Base-by-base conservation (phyloP, 371 early-diverging fungal genomes). In the Dichotomocladium elegans region DNA sequence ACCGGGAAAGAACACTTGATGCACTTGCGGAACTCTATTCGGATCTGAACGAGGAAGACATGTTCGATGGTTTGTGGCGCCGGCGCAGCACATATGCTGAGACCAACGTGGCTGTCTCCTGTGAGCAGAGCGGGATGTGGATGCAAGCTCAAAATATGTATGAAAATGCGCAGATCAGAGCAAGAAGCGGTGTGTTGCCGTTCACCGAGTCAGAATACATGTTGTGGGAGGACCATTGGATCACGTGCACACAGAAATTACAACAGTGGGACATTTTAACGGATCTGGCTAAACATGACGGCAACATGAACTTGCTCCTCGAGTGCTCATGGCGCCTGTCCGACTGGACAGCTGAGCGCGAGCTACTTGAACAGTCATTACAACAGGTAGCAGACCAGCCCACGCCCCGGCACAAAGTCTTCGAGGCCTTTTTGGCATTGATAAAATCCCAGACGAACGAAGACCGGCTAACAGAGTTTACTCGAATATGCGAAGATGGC, bases 231-330 rank as follows among this genome's bases (percentile, higher is more conserved):
- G 91, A 96, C 43, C 94, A 94, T 58, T 99, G 99, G 93, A 85
- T 98, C 19, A 66, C 70, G 14, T 93, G 95, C 54, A 89, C 98
- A 0, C 83, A 95, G 60, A 85, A 91, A 46, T 71, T 99, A 30
- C 99, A 99, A 72, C 96, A 95, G 62, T 99, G 99, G 99, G 99
- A 99, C 56, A 84, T 98, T 45, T 72, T 98, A 44, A 78, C 85
- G 2, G 99, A 99, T 30, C 80, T 99, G 7, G 91, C 95, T 4
- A 90, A 93, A 61, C 89, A 92, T 47, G 97, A 97, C 33, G 81
- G 82, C 27, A 88, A 93, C 56, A 77, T 85, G 0, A 91, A 93
- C 25, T 71, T 98, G 17, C 66, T 89, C 41, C 68, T 97, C 2
- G 96, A 96, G 57, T 86, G 93, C 42, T 88, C 89, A 9, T 98